Evolutionary conservation across 192 early-diverging fungal species (phyloP).

Genomic region (Backusella liffmaniae): DNA sequence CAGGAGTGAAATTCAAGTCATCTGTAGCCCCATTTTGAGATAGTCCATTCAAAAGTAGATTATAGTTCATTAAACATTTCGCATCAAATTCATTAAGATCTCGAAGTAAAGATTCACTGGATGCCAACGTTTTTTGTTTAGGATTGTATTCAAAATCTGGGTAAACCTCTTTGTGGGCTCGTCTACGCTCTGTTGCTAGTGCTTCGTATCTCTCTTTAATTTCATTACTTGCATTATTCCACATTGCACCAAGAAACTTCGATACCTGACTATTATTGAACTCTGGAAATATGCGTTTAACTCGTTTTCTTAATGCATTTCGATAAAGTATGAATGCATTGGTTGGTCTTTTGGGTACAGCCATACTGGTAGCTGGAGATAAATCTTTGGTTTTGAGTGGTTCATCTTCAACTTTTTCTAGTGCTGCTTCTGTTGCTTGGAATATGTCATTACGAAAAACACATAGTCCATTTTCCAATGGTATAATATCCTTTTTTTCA

Average conservation of each 20-base stretch:
- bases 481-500: conserved; percentile 3
- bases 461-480: neutral
- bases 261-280: conserved; percentile 2
- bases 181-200: neutral
- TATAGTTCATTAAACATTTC: neutral
- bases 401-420: neutral
- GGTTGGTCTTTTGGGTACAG: neutral
- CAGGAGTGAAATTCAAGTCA: neutral
- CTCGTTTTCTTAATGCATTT: neutral
- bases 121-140: neutral
- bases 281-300: neutral
- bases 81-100: no score
- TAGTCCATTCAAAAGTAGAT: neutral
- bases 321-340: conserved; percentile 14
- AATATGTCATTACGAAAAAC: neutral
- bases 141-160: conserved; percentile 7
- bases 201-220: neutral
- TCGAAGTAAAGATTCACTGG: neutral
- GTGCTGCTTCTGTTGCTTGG: neutral
- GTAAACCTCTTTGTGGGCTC: neutral
- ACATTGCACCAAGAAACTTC: conserved; percentile 7
- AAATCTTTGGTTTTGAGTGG: neutral
- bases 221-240: neutral
- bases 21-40: neutral
- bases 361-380: neutral